Percentiles rank a stretch among this genome's conserved stretches.
These are phyloP conservation scores for Leptographium radiaticola DNA, from an alignment of 2,329 filamentous ascomycete genomes.

Conservation along the genomic window DNA sequence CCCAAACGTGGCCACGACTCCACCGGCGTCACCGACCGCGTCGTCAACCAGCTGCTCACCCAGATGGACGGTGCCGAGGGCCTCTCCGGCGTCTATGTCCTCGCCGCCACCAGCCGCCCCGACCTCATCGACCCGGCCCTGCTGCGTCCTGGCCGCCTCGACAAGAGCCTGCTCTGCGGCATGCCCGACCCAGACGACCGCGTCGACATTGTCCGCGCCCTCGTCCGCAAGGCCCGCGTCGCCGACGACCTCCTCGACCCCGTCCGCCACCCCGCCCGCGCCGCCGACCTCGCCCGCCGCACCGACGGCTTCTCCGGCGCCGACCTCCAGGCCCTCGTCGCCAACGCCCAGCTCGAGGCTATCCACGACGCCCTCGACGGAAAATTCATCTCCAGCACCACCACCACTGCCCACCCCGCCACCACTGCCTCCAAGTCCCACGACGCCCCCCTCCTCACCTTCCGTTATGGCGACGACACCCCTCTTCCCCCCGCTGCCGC, in stretches of 20 bases:
- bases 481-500: constrained; percentile 31
- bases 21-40: constrained; percentile 94
- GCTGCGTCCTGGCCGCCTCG: constrained; percentile 77
- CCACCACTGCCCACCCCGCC: not conserved
- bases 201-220: constrained; percentile 73
- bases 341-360: constrained; percentile 92
- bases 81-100: constrained; percentile 84
- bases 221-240: constrained; percentile 71
- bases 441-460: constrained; percentile 41
- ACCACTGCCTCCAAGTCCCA: not conserved
- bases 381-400: not conserved
- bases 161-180: constrained; percentile 87
- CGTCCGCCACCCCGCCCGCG: not conserved
- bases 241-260: constrained; percentile 46
- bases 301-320: constrained; percentile 91
- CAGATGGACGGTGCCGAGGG: constrained; percentile 99
- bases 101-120: constrained; percentile 85
- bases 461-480: constrained; percentile 57
- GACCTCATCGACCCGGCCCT: constrained; percentile 93
- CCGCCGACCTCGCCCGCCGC: constrained; percentile 57
- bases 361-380: constrained; percentile 83
- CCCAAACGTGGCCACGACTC: constrained; percentile 95
- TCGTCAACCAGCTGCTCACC: constrained; percentile 94
- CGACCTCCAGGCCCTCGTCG: constrained; percentile 86
- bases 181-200: constrained; percentile 72